Evolutionary conservation across 306 rosid genomes (phyloP).

Genomic region (Cyamopsis tetragonoloba): DNA sequence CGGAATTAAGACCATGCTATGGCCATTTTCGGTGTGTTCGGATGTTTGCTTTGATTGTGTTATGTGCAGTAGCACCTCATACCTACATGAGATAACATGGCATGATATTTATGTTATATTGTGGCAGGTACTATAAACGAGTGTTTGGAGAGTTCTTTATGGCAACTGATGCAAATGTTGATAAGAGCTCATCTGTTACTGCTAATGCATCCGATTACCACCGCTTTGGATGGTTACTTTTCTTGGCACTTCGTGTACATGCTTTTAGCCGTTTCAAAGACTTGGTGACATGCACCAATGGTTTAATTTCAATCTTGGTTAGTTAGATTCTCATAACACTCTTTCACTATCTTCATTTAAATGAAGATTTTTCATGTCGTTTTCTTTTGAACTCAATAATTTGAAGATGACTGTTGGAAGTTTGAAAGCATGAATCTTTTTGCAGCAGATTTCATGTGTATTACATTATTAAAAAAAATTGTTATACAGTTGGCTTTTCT

Average conservation of each 20-base stretch:
- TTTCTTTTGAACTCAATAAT: background rate
- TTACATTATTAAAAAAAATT: too few species aligned
- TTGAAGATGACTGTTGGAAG: slow-evolving; percentile 1
- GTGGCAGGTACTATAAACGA: slow-evolving; percentile 73
- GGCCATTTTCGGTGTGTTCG: background rate
- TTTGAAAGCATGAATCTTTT: background rate
- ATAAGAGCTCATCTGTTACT: slow-evolving; percentile 38
- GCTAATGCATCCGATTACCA: slow-evolving; percentile 68
- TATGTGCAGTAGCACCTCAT: background rate
- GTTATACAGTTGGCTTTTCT: background rate
- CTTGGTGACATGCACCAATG: slow-evolving; percentile 86
- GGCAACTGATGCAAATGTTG: slow-evolving; percentile 51
- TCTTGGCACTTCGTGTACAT: slow-evolving; percentile 92
- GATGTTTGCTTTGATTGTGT: slow-evolving; percentile 7
- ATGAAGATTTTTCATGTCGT: background rate
- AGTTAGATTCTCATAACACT: slow-evolving; percentile 31
- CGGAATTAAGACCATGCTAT: background rate
- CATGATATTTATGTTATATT: slow-evolving; percentile 23
- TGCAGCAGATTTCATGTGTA: too few species aligned
- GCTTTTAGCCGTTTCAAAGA: slow-evolving; percentile 87
- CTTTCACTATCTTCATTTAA: background rate
- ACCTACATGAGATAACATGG: background rate
- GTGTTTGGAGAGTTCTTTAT: slow-evolving; percentile 75
- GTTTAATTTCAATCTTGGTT: slow-evolving; percentile 89
- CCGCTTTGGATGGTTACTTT: slow-evolving; percentile 97